Conservation (phyloP, 164 flowering plant species). For the Chimonanthus salicifolius region DNA sequence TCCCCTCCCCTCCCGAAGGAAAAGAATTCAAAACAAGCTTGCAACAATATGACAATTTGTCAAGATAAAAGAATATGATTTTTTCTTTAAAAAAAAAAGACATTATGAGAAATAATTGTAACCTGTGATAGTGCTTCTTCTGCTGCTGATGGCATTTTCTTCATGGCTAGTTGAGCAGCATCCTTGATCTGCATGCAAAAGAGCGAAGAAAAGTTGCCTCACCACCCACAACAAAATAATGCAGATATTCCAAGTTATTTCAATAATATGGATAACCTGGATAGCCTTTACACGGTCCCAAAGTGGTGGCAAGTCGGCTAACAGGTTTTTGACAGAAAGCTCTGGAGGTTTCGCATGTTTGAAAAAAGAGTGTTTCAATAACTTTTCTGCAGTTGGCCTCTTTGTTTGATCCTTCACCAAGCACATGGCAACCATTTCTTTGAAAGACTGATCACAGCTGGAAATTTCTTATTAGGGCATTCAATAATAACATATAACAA, state of each 20-base stretch:
- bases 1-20: too few species aligned
- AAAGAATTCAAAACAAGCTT: too few species aligned
- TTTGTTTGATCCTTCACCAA: conserved; percentile 99
- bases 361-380: conserved; percentile 89
- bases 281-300: conserved; percentile 94
- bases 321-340: conserved; percentile 64
- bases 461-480: conserved; percentile 51
- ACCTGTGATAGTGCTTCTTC: conserved; percentile 99
- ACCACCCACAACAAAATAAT: not conserved
- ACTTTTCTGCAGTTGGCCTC: conserved; percentile 93
- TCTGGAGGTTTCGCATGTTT: conserved; percentile 87
- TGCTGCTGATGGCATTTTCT: conserved; percentile 94
- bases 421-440: conserved; percentile 99
- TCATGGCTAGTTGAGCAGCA: conserved; percentile 94
- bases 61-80: too few species aligned
- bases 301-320: conserved; percentile 85
- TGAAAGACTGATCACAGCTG: conserved; percentile 87
- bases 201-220: conserved; percentile 6
- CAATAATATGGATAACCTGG: conserved; percentile 43
- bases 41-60: too few species aligned
- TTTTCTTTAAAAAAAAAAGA: too few species aligned
- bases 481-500: not conserved
- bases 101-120: not conserved
- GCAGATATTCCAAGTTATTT: not conserved
- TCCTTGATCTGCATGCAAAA: conserved; percentile 65